Evolutionary conservation across 129 eudicot species (phyloP), one percentile per base, ranked within the genome.

Genomic region (Sambucus nigra): DNA sequence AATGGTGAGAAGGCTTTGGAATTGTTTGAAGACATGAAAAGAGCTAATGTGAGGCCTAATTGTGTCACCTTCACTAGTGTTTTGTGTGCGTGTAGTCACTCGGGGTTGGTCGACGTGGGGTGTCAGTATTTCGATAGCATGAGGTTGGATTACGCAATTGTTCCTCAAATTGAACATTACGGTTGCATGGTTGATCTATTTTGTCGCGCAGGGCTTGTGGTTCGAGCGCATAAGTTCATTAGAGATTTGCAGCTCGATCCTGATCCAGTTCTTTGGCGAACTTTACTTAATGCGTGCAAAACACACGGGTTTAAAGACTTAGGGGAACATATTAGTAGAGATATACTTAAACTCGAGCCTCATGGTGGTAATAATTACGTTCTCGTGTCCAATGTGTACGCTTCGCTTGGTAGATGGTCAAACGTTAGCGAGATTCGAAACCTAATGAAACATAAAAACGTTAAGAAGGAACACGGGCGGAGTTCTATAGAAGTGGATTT

Each of bases 1-100:
- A 25, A 56, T 35, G 70, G 70, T 20, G 54, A 57, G 28, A 61
- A 63, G 31, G 76, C 69, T 24, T 59, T 70, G 25, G 31, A 50
- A 18, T 46, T 63, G 55, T 63, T 26, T 70, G 66, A 67, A 16
- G 21, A 33, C 17, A 63, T 58, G 76, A 23, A 29, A 47, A 64
- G 39, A 9, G 49, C 50, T 47, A 8, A 28, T 33, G 54, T 70
- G 25, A 40, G 42, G 24, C 70, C 76, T 18, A 67, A 70, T 55
- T 57, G 47, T 27, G 24, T 70, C 19, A 64, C 76, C 9, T 53
- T 64, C 47, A 35, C 53, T 57, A 63, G 44, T 51, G 60, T 58
- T 40, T 44, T 58, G 52, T 25, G 13, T 41, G 63, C 51, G 17
- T 58, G 63, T 26, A 58, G 63, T 26, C 63, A 58, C 63, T 58